Evolutionary conservation across 2,329 filamentous ascomycete species (phyloP), one percentile per base, ranked within the genome.

Genomic region (Hortaea sp.): DNA sequence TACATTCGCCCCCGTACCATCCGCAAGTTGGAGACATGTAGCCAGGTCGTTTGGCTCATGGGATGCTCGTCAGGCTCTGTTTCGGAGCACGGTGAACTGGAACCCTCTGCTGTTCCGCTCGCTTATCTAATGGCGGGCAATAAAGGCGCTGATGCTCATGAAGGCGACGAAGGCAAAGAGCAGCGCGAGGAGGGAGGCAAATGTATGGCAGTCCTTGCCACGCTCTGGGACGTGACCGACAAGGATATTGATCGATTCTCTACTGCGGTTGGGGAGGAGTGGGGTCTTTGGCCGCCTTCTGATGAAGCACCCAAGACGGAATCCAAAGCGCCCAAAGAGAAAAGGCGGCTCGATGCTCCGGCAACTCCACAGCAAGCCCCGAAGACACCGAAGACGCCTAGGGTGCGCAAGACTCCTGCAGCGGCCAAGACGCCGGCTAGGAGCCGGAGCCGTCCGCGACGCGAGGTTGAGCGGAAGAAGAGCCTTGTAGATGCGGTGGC

Each of bases 221-320:
- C 89, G 11, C 73, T 98, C 34, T 98, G 92, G 92, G 92, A 98
- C 65, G 92, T 98, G 42, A 98, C 92, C 7, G 92, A 98, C 64
- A 86, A 86, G 59, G 92, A 98, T 64, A 95, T 95, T 63, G 94
- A 98, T 69, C 84, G 89, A 12, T 94, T 95, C 64, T 85, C 89
- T 0, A 80, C 83, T 31, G 74, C 77, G 28, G 72, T 85, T 2
- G 85, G 95, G 63, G 85, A 92, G 62, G 76, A 84, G 57, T 98
- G 92, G 92, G 92, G 92, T 0, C 65, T 98, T 5, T 70, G 64
- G 74, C 45, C 53, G 4, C 29, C 53, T 7, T 28, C 43, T 6
- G 42, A 52, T n/a, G 42, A 51, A 41, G 49, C 49, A 5, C 54
- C 52, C 4, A 54, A 53, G 38, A 41, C 51, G 9, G 50, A 55